Conservation (phyloP, 352 stramenopile genomes). For the Blastocystis sp. region DNA sequence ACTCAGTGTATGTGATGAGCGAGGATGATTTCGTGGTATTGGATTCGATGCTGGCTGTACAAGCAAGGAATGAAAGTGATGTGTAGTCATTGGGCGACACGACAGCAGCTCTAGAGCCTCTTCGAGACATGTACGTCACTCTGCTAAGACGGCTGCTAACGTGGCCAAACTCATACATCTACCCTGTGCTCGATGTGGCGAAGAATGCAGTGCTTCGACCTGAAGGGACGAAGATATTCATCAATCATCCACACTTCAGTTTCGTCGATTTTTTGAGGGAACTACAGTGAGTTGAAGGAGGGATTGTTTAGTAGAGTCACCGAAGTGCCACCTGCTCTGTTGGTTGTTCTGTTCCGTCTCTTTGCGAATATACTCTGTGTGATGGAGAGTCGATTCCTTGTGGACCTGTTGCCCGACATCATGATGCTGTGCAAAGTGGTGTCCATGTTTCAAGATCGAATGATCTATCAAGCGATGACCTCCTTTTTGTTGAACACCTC, state of each 20-base stretch:
- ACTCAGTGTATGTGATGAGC: not conserved
- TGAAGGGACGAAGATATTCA: not conserved
- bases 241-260: not conserved
- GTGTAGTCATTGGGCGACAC: too few species aligned
- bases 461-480: not conserved
- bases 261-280: not conserved
- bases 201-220: conserved; percentile 2
- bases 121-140: not conserved
- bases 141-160: not conserved
- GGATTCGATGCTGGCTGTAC: not conserved
- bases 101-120: not conserved
- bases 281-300: not conserved
- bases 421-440: conserved; percentile 12
- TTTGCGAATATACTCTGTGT: not conserved
- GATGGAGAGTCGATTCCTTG: not conserved
- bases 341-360: not conserved
- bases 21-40: not conserved
- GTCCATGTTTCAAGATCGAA: not conserved
- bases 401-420: not conserved
- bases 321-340: not conserved
- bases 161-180: not conserved
- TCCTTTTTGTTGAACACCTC: conserved; percentile 13
- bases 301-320: not conserved
- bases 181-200: not conserved
- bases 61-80: too few species aligned